These are phyloP conservation scores for Piper betle DNA, from an alignment of 164 flowering plant species.

Conservation along the genomic window DNA sequence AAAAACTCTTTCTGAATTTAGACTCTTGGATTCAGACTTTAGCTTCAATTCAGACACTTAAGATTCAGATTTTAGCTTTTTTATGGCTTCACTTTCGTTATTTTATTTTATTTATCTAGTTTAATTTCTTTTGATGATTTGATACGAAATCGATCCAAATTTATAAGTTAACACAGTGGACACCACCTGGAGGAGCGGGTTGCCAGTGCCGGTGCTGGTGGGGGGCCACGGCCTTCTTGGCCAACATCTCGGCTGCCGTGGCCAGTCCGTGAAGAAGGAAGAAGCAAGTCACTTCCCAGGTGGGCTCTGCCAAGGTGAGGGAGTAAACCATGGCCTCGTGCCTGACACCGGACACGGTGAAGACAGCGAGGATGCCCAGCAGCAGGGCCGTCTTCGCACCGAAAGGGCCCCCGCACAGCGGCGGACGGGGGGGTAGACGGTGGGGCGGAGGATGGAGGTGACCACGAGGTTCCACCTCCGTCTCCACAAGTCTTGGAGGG, in stretches of 20 bases:
- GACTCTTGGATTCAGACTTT: no score
- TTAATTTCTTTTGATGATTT: no score
- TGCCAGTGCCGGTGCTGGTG: neutral
- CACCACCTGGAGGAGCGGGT: conserved; percentile 10
- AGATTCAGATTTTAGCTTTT: no score
- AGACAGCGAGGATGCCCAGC: conserved; percentile 4
- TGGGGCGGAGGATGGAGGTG: conserved; percentile 8
- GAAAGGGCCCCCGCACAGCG: no score
- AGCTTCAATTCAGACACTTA: no score
- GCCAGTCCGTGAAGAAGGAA: conserved; percentile 12
- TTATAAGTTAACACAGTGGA: no score
- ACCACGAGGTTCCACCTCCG: no score
- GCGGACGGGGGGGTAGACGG: conserved; percentile 8
- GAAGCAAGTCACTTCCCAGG: conserved; percentile 16
- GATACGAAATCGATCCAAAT: no score
- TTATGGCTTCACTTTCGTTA: no score
- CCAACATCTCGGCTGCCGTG: conserved; percentile 2
- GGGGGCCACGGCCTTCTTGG: conserved; percentile 3
- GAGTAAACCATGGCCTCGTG: conserved; percentile 12
- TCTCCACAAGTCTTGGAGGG: conserved; percentile 12
- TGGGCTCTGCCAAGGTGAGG: conserved; percentile 2
- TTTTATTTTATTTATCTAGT: no score
- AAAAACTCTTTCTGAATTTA: no score
- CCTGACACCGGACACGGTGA: conserved; percentile 13
- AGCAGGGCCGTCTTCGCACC: neutral